phyloP scores from a whole-genome alignment of 139 green algal species.

The Coccomyxa sp. region DNA sequence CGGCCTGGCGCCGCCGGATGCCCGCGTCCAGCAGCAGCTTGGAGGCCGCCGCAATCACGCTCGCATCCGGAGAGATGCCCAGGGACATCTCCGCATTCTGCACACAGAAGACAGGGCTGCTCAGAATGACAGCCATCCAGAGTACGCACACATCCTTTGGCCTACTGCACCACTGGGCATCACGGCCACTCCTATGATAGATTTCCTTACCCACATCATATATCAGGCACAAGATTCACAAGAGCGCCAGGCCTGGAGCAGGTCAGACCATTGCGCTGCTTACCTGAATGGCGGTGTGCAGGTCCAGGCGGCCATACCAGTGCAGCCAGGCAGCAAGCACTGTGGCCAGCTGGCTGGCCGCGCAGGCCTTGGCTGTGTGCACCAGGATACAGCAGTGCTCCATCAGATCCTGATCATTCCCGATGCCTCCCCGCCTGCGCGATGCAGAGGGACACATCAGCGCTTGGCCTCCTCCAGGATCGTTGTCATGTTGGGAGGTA shows the following conservation, averaged over 20 bases:
- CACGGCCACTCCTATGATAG: too few relatives aligned
- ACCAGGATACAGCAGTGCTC: conserved; percentile 32
- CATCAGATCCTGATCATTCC: background rate
- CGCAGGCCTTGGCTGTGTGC: conserved; percentile 26
- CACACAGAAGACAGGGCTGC: too few relatives aligned
- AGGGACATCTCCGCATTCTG: conserved; percentile 31
- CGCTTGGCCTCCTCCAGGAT: too few relatives aligned
- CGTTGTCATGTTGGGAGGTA: too few relatives aligned
- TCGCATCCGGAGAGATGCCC: conserved; percentile 16
- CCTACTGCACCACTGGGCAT: too few relatives aligned
- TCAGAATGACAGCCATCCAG: too few relatives aligned
- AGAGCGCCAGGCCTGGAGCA: too few relatives aligned
- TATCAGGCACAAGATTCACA: too few relatives aligned
- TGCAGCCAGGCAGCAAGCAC: conserved; percentile 56
- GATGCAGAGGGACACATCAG: too few relatives aligned
- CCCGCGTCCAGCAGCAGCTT: conserved; percentile 35
- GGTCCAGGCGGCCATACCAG: conserved; percentile 42
- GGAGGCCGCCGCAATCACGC: conserved; percentile 33
- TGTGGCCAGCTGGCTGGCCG: conserved; percentile 27
- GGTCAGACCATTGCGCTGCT: too few relatives aligned
- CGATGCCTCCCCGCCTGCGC: background rate
- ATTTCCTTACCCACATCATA: too few relatives aligned
- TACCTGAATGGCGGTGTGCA: conserved; percentile 5
- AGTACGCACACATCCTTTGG: too few relatives aligned
- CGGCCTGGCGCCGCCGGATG: conserved; percentile 29